phyloP scores from a whole-genome alignment of 148 eudicot genomes.

The Rhododendron molle region DNA sequence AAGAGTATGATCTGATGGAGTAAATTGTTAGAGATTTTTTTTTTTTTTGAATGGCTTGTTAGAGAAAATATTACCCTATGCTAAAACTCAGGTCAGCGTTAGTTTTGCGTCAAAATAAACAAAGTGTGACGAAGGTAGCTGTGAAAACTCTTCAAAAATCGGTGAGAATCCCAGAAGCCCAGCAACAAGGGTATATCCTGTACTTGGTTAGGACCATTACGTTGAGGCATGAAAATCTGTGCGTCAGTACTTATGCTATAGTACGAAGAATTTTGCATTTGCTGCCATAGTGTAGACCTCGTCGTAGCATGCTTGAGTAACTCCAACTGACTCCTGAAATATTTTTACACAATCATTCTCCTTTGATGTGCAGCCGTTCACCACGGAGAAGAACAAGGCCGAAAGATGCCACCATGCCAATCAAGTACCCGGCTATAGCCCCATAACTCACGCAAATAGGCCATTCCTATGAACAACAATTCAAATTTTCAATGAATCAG shows the following conservation, averaged over 20 bases:
- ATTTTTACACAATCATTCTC: constrained; percentile 31
- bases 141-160: not conserved
- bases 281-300: not conserved
- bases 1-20: not conserved
- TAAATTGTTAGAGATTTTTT: not conserved
- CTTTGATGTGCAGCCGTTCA: constrained; percentile 36
- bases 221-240: not conserved
- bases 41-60: not conserved
- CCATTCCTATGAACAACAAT: constrained; percentile 65
- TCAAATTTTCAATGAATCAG: not conserved
- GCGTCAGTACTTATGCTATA: not conserved
- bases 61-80: too few relatives aligned
- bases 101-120: not conserved
- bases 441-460: constrained; percentile 91
- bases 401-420: constrained; percentile 55
- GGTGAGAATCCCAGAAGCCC: not conserved
- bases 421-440: constrained; percentile 64
- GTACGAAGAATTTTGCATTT: not conserved
- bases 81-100: not conserved
- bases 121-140: not conserved
- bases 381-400: constrained; percentile 28
- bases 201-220: not conserved
- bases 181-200: not conserved
- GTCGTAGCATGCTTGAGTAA: not conserved
- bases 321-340: not conserved